These are phyloP conservation scores for Fusarium austroafricanum DNA, from an alignment of 2,329 filamentous ascomycete genomes.

Conservation along the genomic window DNA sequence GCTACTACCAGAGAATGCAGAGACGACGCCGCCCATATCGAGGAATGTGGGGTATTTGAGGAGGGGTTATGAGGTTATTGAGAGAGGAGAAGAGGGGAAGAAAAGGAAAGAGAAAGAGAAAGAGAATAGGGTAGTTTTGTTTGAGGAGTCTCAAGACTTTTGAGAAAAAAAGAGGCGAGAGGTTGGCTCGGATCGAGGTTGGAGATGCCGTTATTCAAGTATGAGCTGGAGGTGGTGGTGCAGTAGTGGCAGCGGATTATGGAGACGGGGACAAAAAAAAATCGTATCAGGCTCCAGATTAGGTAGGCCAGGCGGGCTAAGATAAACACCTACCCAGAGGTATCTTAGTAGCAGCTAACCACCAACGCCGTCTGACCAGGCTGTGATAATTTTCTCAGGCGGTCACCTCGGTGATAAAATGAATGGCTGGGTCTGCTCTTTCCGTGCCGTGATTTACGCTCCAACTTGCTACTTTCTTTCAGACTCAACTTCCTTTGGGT, in stretches of 20 bases:
- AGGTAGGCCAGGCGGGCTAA: slow-evolving; percentile 1
- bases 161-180: slow-evolving; percentile 15
- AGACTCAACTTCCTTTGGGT: slow-evolving; percentile 1
- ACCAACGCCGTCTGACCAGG: slow-evolving; percentile 3
- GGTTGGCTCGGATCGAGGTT: slow-evolving; percentile 29
- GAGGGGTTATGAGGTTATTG: slow-evolving; percentile 3
- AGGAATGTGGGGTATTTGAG: slow-evolving; percentile 29
- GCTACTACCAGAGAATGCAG: slow-evolving; percentile 51
- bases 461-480: background rate
- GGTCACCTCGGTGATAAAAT: slow-evolving; percentile 48
- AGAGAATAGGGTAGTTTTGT: slow-evolving; percentile 9
- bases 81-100: slow-evolving; percentile 12
- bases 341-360: too few relatives aligned
- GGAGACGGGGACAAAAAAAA: slow-evolving; percentile 31
- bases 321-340: background rate
- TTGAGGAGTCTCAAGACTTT: slow-evolving; percentile 25
- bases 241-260: slow-evolving; percentile 36
- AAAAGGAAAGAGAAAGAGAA: background rate
- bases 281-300: slow-evolving; percentile 36
- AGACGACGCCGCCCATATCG: slow-evolving; percentile 57
- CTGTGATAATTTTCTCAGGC: slow-evolving; percentile 28
- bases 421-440: slow-evolving; percentile 34
- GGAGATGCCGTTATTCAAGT: slow-evolving; percentile 34
- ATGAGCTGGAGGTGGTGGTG: slow-evolving; percentile 16
- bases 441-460: slow-evolving; percentile 25